Base-by-base conservation (phyloP, 208 protist genomes). In the Wallacemonas sp. region DNA sequence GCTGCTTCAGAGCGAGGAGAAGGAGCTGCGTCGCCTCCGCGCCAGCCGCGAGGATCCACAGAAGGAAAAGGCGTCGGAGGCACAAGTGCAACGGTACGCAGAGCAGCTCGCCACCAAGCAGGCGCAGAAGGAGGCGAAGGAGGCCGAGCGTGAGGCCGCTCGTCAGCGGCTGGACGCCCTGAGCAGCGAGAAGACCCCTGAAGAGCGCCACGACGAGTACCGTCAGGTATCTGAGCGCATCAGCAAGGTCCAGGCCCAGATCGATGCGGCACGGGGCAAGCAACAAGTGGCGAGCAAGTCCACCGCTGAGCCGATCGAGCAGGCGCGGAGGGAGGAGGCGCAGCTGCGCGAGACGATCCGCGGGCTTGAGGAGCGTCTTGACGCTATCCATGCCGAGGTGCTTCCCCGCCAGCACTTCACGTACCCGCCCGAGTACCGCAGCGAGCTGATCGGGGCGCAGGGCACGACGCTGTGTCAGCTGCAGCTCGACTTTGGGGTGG, bases 401-500 rank as follows among this genome's bases (percentile, higher is more conserved):
- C 23, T 85, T 32, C 68, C 72, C 27, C 46, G 14, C 23, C 12
- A 41, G n/a, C 43, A 63, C 65, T 81, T 90, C 48, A 57, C 58
- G 9, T 86, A 80, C 64, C 64, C 68, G 4, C 16, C 66, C 3
- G 60, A 54, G 33, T 39, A 68, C 39, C 72, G 72, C 24, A 44
- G 33, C 4, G 74, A 65, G 21, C 29, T 90, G 11, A 61, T 87
- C n/a, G 80, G 80, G 2, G 57, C 61, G 23, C 65, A 62, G 30
- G 77, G 84, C 2, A 75, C 79, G 12, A 85, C 77, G 52, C 66
- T 87, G 24, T 61, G 56, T n/a, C 80, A 90, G 71, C 67, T 90
- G 69, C 80, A 87, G 72, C n/a, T 64, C 11, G 78, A 87, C 71
- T 87, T 83, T 69, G 68, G 74, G 38, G 84, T 83, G 0, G 80